phyloP scores from a whole-genome alignment of 2,329 filamentous ascomycete genomes.

The Pyrenochaeta sp. region DNA sequence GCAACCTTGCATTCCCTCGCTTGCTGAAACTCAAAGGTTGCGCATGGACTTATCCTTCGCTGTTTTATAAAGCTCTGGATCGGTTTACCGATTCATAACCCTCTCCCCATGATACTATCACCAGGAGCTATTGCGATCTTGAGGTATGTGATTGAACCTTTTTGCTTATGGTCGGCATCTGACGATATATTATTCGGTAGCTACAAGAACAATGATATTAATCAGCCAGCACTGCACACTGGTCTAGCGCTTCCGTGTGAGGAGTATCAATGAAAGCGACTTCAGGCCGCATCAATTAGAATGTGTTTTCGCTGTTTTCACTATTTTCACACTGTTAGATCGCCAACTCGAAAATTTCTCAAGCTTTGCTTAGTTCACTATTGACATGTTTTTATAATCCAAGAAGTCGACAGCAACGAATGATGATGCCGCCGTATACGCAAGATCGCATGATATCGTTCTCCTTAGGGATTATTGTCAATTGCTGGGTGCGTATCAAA shows the following conservation, averaged over 20 bases:
- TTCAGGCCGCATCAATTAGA: too few relatives aligned
- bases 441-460: too few relatives aligned
- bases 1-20: not conserved
- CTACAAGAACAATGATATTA: slow-evolving; percentile 80
- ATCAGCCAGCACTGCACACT: slow-evolving; percentile 81
- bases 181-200: slow-evolving; percentile 49
- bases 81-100: slow-evolving; percentile 72
- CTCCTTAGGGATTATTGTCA: too few relatives aligned
- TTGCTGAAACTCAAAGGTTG: slow-evolving; percentile 59
- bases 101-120: slow-evolving; percentile 77
- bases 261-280: too few relatives aligned
- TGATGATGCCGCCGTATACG: too few relatives aligned
- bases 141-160: slow-evolving; percentile 65
- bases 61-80: slow-evolving; percentile 88
- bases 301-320: too few relatives aligned
- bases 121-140: slow-evolving; percentile 84
- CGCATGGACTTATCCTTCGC: slow-evolving; percentile 84
- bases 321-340: too few relatives aligned
- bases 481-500: too few relatives aligned
- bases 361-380: too few relatives aligned
- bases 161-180: not conserved
- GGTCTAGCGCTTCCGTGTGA: slow-evolving; percentile 70
- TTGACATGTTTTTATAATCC: too few relatives aligned
- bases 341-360: too few relatives aligned
- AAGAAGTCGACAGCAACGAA: too few relatives aligned